Evolutionary conservation across 805 yeast species (phyloP).

Genomic region (Hanseniaspora pseudoguilliermondii): DNA sequence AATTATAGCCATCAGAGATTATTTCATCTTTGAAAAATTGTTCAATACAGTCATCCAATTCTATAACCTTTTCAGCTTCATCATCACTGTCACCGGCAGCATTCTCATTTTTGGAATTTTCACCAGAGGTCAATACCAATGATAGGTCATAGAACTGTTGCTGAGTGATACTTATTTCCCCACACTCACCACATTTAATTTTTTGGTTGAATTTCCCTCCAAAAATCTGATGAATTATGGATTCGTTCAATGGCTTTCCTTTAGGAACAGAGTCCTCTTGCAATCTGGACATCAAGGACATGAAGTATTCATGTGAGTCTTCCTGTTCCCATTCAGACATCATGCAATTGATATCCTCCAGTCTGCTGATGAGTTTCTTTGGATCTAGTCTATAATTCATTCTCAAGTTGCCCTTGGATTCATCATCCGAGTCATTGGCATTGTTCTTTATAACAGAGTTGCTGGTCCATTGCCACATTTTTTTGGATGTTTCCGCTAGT

Average conservation of each 20-base stretch:
- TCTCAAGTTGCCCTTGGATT: slow-evolving; percentile 16
- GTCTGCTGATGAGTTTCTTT: slow-evolving; percentile 51
- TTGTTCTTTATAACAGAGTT: slow-evolving; percentile 17
- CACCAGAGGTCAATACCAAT: slow-evolving; percentile 52
- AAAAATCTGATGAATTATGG: slow-evolving; percentile 81
- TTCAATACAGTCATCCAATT: slow-evolving; percentile 59
- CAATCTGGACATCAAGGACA: slow-evolving; percentile 75
- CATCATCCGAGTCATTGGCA: neutral
- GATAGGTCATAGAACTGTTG: slow-evolving; percentile 92
- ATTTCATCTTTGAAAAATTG: slow-evolving; percentile 78
- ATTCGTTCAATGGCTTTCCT: slow-evolving; percentile 69
- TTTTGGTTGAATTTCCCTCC: slow-evolving; percentile 81
- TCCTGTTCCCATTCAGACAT: slow-evolving; percentile 97
- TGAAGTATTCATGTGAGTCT: slow-evolving; percentile 92
- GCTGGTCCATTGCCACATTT: slow-evolving; percentile 50
- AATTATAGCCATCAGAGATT: slow-evolving; percentile 67
- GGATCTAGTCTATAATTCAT: slow-evolving; percentile 51
- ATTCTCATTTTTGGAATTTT: slow-evolving; percentile 21
- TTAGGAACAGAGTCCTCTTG: slow-evolving; percentile 90
- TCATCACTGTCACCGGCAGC: slow-evolving; percentile 4
- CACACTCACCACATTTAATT: slow-evolving; percentile 72
- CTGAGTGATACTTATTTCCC: slow-evolving; percentile 69
- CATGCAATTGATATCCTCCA: slow-evolving; percentile 84
- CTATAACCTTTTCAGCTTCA: slow-evolving; percentile 29
- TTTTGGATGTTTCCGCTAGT: slow-evolving; percentile 53